Evolutionary conservation across 805 yeast genomes (phyloP).

Genomic region (Blastobotrys muscicola): DNA sequence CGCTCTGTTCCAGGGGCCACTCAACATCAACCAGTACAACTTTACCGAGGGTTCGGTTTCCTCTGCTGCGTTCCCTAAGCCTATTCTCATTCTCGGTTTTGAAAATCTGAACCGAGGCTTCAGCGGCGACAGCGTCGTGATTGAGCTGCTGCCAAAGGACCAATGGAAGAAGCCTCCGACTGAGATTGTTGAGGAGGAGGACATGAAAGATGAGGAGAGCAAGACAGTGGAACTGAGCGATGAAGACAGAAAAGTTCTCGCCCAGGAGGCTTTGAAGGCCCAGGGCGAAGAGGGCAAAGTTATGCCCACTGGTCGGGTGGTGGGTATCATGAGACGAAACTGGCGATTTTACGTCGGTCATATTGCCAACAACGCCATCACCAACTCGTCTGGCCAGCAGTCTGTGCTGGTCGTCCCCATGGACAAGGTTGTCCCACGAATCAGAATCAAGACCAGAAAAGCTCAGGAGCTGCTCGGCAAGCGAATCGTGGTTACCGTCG

Average conservation of each 20-base stretch:
- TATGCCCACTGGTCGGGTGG: slow-evolving; percentile 92
- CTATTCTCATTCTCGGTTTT: slow-evolving; percentile 72
- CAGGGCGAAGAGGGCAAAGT: slow-evolving; percentile 36
- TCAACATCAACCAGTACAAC: slow-evolving; percentile 77
- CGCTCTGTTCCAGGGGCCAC: slow-evolving; percentile 73
- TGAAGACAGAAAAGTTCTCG: slow-evolving; percentile 59
- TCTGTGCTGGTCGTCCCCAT: slow-evolving; percentile 77
- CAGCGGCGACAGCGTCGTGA: slow-evolving; percentile 84
- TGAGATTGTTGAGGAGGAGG: slow-evolving; percentile 66
- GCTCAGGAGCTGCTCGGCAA: slow-evolving; percentile 76
- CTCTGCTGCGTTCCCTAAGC: slow-evolving; percentile 65
- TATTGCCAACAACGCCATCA: slow-evolving; percentile 65
- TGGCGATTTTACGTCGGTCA: slow-evolving; percentile 98
- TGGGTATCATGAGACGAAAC: slow-evolving; percentile 77
- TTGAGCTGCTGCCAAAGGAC: slow-evolving; percentile 74
- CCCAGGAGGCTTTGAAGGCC: slow-evolving; percentile 59
- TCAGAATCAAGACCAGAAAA: slow-evolving; percentile 80
- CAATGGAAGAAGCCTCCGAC: slow-evolving; percentile 85
- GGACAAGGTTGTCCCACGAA: slow-evolving; percentile 82
- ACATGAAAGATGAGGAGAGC: slow-evolving; percentile 36
- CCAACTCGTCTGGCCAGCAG: slow-evolving; percentile 40
- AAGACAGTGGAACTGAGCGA: slow-evolving; percentile 46
- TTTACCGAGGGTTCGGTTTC: slow-evolving; percentile 78
- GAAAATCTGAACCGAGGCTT: slow-evolving; percentile 83
- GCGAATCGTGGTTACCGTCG: slow-evolving; percentile 86